A percentile compares a stretch with the other conserved stretches of the same genome.
Conservation (phyloP, 768 basidiomycete genomes). For the Hortiboletus campestris region DNA sequence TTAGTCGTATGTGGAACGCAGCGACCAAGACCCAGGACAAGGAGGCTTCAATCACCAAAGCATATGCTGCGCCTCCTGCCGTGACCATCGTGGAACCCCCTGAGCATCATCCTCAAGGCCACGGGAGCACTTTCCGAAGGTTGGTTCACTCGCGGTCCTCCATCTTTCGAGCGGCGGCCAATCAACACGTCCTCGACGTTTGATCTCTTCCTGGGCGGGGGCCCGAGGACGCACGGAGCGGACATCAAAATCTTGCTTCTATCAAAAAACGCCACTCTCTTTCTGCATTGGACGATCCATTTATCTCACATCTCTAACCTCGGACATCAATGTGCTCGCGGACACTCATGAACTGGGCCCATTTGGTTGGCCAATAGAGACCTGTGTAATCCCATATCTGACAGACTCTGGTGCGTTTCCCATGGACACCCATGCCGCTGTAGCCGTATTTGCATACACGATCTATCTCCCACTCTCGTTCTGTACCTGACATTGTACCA, state of each 20-base stretch:
- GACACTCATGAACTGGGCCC: slow-evolving; percentile 18
- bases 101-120: slow-evolving; percentile 24
- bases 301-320: slow-evolving; percentile 31
- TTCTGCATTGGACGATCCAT: slow-evolving; percentile 16
- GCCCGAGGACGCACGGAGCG: slow-evolving; percentile 10
- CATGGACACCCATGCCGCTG: slow-evolving; percentile 25
- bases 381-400: slow-evolving; percentile 4
- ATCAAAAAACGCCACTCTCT: slow-evolving; percentile 18
- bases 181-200: slow-evolving; percentile 28
- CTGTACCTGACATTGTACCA: slow-evolving; percentile 29
- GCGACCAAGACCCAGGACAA: slow-evolving; percentile 44
- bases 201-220: slow-evolving; percentile 12
- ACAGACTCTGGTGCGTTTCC: slow-evolving; percentile 18
- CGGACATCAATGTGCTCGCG: slow-evolving; percentile 17
- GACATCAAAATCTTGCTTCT: slow-evolving; percentile 24
- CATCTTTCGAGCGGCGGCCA: slow-evolving; percentile 36
- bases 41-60: slow-evolving; percentile 15
- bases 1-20: slow-evolving; percentile 75
- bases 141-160: slow-evolving; percentile 46
- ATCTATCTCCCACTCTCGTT: slow-evolving; percentile 33
- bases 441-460: slow-evolving; percentile 23
- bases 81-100: slow-evolving; percentile 28
- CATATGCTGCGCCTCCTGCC: slow-evolving; percentile 9
- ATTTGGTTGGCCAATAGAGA: not conserved
- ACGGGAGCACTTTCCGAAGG: slow-evolving; percentile 38